These are phyloP conservation scores for Sanghuangporus weigelae DNA, from an alignment of 1,284 basidiomycete species.

Conservation along the genomic window DNA sequence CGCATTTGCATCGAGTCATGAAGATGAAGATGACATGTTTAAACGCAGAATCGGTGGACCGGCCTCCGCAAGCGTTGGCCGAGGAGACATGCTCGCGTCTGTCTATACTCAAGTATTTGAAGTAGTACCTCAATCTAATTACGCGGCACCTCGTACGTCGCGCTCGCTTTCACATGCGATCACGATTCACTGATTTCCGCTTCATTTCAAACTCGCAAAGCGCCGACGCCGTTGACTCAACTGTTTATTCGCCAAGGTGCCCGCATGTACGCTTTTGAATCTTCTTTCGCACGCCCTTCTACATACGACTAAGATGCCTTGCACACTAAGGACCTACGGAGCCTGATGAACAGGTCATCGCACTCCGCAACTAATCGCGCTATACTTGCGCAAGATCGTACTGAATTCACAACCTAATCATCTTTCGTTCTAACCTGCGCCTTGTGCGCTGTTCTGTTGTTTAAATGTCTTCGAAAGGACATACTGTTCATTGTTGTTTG, in stretches of 20 bases:
- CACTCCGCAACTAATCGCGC: not conserved
- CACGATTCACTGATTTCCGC: not conserved
- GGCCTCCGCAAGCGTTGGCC: conserved; percentile 25
- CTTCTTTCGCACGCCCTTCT: conserved; percentile 20
- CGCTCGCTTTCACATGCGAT: conserved; percentile 16
- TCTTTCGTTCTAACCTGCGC: not conserved
- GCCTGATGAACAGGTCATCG: conserved; percentile 2
- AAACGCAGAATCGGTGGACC: conserved; percentile 9
- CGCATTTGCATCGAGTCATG: not conserved
- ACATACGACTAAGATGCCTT: conserved; percentile 15
- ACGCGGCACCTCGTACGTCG: conserved; percentile 72
- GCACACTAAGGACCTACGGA: conserved; percentile 19
- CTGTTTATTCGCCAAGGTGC: conserved; percentile 76
- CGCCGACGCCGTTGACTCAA: conserved; percentile 43
- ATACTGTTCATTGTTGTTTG: not conserved
- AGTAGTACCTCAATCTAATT: conserved; percentile 64
- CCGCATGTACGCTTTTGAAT: conserved; percentile 57
- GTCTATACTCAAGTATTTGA: conserved; percentile 72
- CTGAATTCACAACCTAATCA: not conserved
- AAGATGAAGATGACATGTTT: not conserved
- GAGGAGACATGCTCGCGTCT: conserved; percentile 58
- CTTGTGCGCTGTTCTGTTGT: not conserved
- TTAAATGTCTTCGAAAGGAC: not conserved
- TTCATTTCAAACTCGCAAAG: conserved; percentile 20
- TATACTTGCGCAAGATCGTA: not conserved